Percentiles rank a stretch among this genome's conserved stretches.
Evolutionary conservation across 2,329 filamentous ascomycete species (phyloP).

Genomic region (Colletotrichum sp.): DNA sequence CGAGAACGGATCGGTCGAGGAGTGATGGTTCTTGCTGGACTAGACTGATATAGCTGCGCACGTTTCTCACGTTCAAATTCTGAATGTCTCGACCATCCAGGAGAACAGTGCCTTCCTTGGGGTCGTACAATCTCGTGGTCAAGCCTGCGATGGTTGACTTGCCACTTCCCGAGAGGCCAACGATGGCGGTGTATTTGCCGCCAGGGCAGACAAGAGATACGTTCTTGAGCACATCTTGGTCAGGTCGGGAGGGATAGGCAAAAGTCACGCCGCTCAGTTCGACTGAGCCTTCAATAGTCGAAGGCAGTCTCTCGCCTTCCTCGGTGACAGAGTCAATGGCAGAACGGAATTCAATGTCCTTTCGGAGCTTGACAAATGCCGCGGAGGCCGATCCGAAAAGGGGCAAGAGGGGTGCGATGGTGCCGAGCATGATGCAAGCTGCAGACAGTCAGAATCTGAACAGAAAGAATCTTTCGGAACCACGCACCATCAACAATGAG

Average conservation of each 20-base stretch:
- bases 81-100: constrained; percentile 54
- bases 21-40: constrained; percentile 52
- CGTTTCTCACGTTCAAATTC: constrained; percentile 48
- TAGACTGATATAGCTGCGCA: constrained; percentile 46
- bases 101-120: constrained; percentile 49
- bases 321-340: constrained; percentile 47
- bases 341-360: constrained; percentile 59
- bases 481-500: constrained; percentile 62
- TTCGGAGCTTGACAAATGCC: constrained; percentile 61
- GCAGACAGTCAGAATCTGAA: constrained; percentile 33
- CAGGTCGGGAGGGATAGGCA: constrained; percentile 47
- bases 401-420: constrained; percentile 67
- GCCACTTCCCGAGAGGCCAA: constrained; percentile 63
- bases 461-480: constrained; percentile 30
- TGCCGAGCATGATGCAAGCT: constrained; percentile 66
- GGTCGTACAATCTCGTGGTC: constrained; percentile 62
- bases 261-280: constrained; percentile 48
- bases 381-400: constrained; percentile 63
- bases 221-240: constrained; percentile 44
- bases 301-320: constrained; percentile 45
- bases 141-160: constrained; percentile 63
- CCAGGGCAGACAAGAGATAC: constrained; percentile 53
- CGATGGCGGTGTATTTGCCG: constrained; percentile 58
- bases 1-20: constrained; percentile 50
- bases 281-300: constrained; percentile 52